phyloP scores from a whole-genome alignment of 768 basidiomycete species.

The Pholiota molesta region DNA sequence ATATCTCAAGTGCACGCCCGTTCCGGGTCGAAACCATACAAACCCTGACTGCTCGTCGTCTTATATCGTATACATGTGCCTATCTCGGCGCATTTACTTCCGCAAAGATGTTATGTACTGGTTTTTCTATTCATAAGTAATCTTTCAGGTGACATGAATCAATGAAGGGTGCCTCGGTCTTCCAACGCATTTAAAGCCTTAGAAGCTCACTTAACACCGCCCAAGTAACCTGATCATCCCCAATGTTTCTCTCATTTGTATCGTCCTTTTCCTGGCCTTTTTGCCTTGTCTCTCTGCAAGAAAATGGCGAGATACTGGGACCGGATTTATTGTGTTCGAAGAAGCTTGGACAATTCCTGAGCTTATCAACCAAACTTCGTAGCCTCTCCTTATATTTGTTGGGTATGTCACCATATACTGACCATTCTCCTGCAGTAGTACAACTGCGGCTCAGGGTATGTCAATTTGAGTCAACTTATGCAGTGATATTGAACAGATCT shows the following conservation, averaged over 20 bases:
- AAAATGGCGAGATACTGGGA: slow-evolving; percentile 35
- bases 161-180: too few species aligned
- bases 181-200: too few species aligned
- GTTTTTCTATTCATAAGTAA: too few species aligned
- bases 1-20: too few species aligned
- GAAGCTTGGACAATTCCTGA: slow-evolving; percentile 43
- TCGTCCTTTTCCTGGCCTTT: not conserved
- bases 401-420: not conserved
- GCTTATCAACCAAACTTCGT: slow-evolving; percentile 31
- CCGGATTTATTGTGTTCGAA: slow-evolving; percentile 40
- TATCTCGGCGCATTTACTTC: too few species aligned
- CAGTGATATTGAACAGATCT: not conserved
- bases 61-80: too few species aligned
- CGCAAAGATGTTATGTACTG: too few species aligned
- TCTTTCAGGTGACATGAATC: too few species aligned
- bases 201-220: too few species aligned
- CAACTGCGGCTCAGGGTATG: slow-evolving; percentile 7
- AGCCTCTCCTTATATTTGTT: not conserved
- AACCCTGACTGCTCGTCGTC: too few species aligned
- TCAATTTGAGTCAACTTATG: not conserved
- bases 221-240: too few species aligned
- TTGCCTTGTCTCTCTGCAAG: slow-evolving; percentile 2
- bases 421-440: not conserved
- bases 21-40: not conserved
- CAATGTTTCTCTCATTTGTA: not conserved